A percentile compares a stretch with the other conserved stretches of the same genome.
These are phyloP conservation scores for Endothia cerciana DNA, from an alignment of 2,329 filamentous ascomycete genomes.

Conservation along the genomic window DNA sequence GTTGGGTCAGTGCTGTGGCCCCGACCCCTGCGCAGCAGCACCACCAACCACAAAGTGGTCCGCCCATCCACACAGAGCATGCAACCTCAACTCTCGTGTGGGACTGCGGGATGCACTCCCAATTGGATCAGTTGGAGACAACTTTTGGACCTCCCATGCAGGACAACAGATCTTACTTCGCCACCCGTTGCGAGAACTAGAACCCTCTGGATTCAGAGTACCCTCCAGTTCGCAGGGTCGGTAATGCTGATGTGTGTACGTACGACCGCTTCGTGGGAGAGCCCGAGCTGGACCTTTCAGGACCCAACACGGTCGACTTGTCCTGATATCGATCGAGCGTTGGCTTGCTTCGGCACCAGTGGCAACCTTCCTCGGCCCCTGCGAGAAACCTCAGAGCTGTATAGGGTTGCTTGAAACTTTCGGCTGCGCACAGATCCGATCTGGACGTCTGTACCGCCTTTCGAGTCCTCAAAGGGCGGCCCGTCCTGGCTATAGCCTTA, in stretches of 20 bases:
- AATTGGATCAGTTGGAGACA: conserved; percentile 10
- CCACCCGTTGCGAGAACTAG: conserved; percentile 19
- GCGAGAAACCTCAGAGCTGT: neutral
- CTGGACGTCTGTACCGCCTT: neutral
- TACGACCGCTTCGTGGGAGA: neutral
- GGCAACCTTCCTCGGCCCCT: neutral
- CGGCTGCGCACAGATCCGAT: neutral
- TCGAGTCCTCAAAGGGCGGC: neutral
- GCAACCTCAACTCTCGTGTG: conserved; percentile 18
- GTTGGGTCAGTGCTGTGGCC: conserved; percentile 11
- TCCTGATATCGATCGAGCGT: conserved; percentile 3
- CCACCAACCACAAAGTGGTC: conserved; percentile 14
- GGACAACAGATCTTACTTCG: conserved; percentile 19
- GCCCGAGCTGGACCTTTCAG: neutral
- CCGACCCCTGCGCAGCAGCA: conserved; percentile 8
- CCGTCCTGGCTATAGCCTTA: neutral
- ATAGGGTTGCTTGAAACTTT: neutral
- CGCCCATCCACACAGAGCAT: conserved; percentile 18
- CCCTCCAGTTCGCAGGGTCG: neutral
- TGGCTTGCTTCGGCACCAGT: neutral
- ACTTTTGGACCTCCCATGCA: conserved; percentile 19
- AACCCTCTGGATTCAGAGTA: neutral
- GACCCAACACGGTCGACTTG: neutral
- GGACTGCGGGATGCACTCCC: conserved; percentile 1
- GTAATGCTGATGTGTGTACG: neutral